Base-by-base conservation (phyloP, 192 early-diverging fungal species). In the Podila clonocystis region DNA sequence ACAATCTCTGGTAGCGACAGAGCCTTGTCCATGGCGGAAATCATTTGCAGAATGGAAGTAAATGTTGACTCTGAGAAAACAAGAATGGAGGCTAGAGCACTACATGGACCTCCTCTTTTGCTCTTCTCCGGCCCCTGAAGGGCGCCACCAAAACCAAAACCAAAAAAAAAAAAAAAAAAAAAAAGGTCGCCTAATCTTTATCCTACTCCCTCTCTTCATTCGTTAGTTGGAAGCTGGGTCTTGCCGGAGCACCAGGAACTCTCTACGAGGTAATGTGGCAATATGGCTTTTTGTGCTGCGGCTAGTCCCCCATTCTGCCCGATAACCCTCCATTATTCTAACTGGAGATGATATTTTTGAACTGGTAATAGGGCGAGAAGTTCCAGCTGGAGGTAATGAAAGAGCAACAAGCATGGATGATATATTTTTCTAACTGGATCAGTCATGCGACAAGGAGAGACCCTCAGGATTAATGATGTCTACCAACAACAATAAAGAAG, bases 201-300 rank as follows among this genome's bases (percentile, higher is more conserved):
- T 26, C 6, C 58, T 29, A 50, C 31, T 41, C 26, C 33, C 30
- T 62, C 3, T 57, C 68, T 24, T 24, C 52, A 0, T 63, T 61
- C 3, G 31, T 66, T 49, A 93, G 87, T 59, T 95, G 94, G 94
- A 82, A 84, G 9, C 63, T 95, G 26, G 41, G 79, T 22, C 76
- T 95, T 36, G 78, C 72, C 17, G 94, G 94, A 3, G 91, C 90
- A 13, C 83, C 87, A 41, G 87, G 79, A 61, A 95, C 93, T 4
- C 63, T 95, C 19, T 95, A 95, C 59, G 86, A 89, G 82, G 90
- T 86, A 85, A 28, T 50, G 34, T 50, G 41, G 15, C 41, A 3
- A n/a, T 17, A 59, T 70, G 22, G 62, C 8, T 9, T n/a, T 29
- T 29, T 60, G 0, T 49, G 29, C 24, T 20, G 34, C 34, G 34